These are phyloP conservation scores for Citrus unshiu DNA, from an alignment of 345 rosid genomes.

Conservation along the genomic window DNA sequence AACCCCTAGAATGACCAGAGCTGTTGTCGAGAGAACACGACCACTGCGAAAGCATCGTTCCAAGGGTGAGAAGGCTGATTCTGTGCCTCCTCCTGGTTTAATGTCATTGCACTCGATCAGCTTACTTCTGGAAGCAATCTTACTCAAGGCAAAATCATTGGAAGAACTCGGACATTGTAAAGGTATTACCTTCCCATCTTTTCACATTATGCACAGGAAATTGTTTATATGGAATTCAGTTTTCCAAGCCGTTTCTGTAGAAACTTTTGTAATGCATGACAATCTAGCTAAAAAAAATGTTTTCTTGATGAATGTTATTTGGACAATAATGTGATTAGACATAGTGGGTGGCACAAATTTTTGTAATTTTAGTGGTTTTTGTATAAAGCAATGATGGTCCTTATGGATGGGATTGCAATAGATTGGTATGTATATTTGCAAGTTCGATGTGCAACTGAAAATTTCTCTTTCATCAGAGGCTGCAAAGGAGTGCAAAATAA, in stretches of 20 bases:
- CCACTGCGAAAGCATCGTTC: constrained; percentile 52
- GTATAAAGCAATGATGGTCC: not conserved
- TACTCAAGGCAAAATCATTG: constrained; percentile 85
- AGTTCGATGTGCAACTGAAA: constrained; percentile 5
- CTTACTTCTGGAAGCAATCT: constrained; percentile 81
- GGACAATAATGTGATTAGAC: not conserved
- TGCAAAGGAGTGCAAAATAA: constrained; percentile 81
- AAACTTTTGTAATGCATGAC: not conserved
- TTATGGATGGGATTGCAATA: not conserved
- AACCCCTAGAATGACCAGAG: constrained; percentile 60
- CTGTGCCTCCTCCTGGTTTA: constrained; percentile 35
- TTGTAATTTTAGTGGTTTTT: not conserved
- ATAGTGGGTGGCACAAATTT: not conserved
- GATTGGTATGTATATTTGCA: not conserved
- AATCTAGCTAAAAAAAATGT: not conserved
- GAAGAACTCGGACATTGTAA: constrained; percentile 57
- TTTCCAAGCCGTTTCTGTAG: not conserved
- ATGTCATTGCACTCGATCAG: constrained; percentile 95
- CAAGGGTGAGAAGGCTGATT: constrained; percentile 33
- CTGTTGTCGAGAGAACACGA: constrained; percentile 60
- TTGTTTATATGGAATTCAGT: not conserved
- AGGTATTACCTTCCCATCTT: constrained; percentile 38
- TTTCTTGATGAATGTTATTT: not conserved
- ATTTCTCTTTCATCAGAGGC: constrained; percentile 60
- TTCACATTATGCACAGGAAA: not conserved